Conservation (phyloP, 2,329 filamentous ascomycete genomes). For the Alternaria hordeiaustralica region DNA sequence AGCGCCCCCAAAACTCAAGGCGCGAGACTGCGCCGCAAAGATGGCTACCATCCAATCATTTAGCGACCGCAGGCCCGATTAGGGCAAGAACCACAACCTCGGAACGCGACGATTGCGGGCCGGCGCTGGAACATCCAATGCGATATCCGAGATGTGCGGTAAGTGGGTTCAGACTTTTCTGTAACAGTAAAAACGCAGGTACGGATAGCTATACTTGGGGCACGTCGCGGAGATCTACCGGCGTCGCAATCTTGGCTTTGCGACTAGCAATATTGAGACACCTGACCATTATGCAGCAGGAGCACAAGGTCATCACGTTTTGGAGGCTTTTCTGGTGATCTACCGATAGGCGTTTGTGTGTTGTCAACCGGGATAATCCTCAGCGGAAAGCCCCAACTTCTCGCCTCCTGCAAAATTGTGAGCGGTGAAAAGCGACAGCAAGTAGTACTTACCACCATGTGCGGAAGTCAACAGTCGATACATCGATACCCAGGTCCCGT, state of each 20-base stretch:
- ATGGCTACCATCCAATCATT: conserved; percentile 3
- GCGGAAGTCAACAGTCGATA: conserved; percentile 75
- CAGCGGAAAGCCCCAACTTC: conserved; percentile 41
- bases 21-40: conserved; percentile 12
- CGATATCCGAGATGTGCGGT: neutral
- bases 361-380: neutral
- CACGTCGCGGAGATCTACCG: neutral
- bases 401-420: conserved; percentile 33
- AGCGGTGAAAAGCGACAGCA: conserved; percentile 7
- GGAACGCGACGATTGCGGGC: neutral
- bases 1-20: conserved; percentile 10
- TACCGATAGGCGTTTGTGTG: neutral
- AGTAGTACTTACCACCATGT: conserved; percentile 72
- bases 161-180: neutral
- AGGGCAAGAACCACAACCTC: neutral
- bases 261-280: neutral
- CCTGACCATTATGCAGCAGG: neutral
- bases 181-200: neutral
- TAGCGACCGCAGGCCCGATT: conserved; percentile 8
- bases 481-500: conserved; percentile 74
- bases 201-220: conserved; percentile 4
- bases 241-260: neutral
- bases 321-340: neutral
- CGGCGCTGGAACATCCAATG: conserved; percentile 1
- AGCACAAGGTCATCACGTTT: neutral